These are phyloP conservation scores for Ophiostoma piceae DNA, from an alignment of 2,329 filamentous ascomycete genomes.

Conservation along the genomic window DNA sequence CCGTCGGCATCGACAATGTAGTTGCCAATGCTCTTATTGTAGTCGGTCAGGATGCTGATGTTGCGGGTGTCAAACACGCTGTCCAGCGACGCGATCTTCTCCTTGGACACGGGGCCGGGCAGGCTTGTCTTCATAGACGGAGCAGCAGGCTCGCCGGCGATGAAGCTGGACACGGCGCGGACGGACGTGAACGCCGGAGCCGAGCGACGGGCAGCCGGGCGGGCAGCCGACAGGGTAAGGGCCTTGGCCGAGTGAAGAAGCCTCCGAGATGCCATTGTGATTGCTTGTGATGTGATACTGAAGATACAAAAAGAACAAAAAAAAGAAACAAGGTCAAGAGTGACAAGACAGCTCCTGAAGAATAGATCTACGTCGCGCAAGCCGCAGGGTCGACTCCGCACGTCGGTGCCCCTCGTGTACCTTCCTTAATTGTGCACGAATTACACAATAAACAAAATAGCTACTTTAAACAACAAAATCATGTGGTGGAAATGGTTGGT, in stretches of 20 bases:
- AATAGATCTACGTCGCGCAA: background rate
- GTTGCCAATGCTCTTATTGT: slow-evolving; percentile 69
- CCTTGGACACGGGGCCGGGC: slow-evolving; percentile 69
- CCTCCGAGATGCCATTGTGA: slow-evolving; percentile 18
- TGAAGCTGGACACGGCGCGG: slow-evolving; percentile 16
- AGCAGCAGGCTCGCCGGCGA: slow-evolving; percentile 43
- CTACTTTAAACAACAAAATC: slow-evolving; percentile 3
- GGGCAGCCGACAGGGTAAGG: background rate
- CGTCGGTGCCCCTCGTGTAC: slow-evolving; percentile 8
- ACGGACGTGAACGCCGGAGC: background rate
- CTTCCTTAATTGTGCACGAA: background rate
- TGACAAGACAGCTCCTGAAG: background rate
- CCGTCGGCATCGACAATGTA: slow-evolving; percentile 71
- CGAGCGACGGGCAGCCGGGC: background rate
- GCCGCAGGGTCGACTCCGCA: background rate
- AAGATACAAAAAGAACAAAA: background rate
- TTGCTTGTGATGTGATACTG: background rate
- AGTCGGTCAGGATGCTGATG: slow-evolving; percentile 76
- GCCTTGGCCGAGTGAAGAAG: slow-evolving; percentile 16
- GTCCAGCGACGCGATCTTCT: slow-evolving; percentile 63
- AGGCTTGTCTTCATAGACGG: slow-evolving; percentile 57
- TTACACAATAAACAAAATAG: background rate
- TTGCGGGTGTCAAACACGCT: slow-evolving; percentile 80
- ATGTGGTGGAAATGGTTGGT: background rate
- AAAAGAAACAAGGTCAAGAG: background rate